A percentile compares a stretch with the other conserved stretches of the same genome.
phyloP scores from a whole-genome alignment of 2,329 filamentous ascomycete genomes.

The Tolypocladium tropicale region DNA sequence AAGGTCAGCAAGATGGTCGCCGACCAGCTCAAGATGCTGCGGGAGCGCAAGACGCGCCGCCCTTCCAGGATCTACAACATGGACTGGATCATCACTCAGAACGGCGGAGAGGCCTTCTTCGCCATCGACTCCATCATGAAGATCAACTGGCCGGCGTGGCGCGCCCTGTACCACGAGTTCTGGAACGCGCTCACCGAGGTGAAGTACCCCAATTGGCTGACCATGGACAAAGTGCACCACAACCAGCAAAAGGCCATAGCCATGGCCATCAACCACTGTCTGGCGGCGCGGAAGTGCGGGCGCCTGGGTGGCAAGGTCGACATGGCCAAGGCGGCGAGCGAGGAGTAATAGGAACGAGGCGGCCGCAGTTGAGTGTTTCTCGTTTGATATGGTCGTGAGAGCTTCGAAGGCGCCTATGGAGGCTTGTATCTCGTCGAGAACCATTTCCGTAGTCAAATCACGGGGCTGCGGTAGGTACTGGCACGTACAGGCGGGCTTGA shows the following conservation, averaged over 20 bases:
- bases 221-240: conserved; percentile 16
- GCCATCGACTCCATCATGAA: conserved; percentile 3
- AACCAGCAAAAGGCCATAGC: conserved; percentile 13
- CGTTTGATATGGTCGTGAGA: no score
- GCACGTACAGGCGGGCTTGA: no score
- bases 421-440: no score
- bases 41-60: conserved; percentile 4
- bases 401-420: no score
- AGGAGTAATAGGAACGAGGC: no score
- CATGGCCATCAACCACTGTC: conserved; percentile 19
- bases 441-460: no score
- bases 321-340: neutral
- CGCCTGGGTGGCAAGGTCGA: conserved; percentile 10
- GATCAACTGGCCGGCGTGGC: conserved; percentile 10
- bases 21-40: conserved; percentile 12
- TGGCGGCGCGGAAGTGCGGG: conserved; percentile 16
- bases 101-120: neutral
- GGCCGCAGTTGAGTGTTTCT: no score
- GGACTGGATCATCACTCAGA: conserved; percentile 17
- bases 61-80: conserved; percentile 9
- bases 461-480: no score
- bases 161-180: conserved; percentile 9
- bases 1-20: conserved; percentile 3
- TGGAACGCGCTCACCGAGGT: conserved; percentile 13
- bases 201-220: conserved; percentile 22